Evolutionary conservation across 805 yeast species (phyloP), one percentile per base, ranked within the genome.

Genomic region (Clavispora asparagi): DNA sequence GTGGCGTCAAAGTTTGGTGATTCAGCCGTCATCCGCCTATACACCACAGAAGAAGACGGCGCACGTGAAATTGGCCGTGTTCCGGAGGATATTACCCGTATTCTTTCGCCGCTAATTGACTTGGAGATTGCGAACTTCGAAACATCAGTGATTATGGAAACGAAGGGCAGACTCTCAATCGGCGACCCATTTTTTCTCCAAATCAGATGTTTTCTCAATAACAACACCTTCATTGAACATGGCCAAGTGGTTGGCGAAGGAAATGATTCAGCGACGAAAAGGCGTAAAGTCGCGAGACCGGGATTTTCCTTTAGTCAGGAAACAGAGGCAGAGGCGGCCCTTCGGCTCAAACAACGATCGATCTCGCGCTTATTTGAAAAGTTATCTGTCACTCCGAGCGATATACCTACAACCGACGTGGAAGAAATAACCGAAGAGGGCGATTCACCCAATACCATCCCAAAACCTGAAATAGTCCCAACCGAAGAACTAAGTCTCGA

Each of bases 111-210:
- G 0, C 68, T 90, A 29, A 45, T 87, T 2, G 86, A 79, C 44
- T 62, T 77, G 9, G 69, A 72, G 7, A 70, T 81, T 3, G 77
- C 85, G 35, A 58, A 60, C 1, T 82, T 87, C 53, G 76, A 77
- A 35, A 80, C 80, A 1, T 73, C 79, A 0, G 71, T 87, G 31
- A 72, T 85, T 7, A 79, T 74, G 56, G 79, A 83, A 37, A 85
- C 82, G 16, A 67, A 70, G 10, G 48, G 53, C 27, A 61, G 82
- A 28, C 60, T 90, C 30, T 72, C 85, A 9, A 77, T 82, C 1
- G 98, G 97, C 4, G 95, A 89, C 57, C 73, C 84, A 1, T 83
- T 91, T 56, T 71, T 79, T 19, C 68, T 89, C 0, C 87, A 83
- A 55, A 64, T 87, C 5, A 87, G 88, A 55, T 79, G 89, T 48